Base-by-base conservation (phyloP, 2,329 filamentous ascomycete genomes). In the Sphaceloma murrayae region DNA sequence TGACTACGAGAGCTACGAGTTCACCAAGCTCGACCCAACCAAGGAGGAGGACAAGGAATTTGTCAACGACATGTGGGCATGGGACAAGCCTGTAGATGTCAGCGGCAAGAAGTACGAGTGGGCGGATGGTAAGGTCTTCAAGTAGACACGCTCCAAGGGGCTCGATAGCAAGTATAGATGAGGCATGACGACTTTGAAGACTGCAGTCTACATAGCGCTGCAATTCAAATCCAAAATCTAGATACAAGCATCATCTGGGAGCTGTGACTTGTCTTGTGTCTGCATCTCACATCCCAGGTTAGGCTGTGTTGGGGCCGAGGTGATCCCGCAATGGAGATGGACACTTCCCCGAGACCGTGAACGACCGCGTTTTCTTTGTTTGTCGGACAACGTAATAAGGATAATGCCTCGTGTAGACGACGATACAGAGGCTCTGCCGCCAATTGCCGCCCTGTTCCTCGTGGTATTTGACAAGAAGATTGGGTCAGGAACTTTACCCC, bases 81-180 rank as follows among this genome's bases (percentile, higher is more conserved):
- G 87, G 85, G 91, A 96, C 67, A 83, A 85, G 73, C 80, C 84
- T 54, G 71, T 88, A 60, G 71, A 70, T 53, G 75, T 86, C 60
- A 68, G 82, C 61, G 89, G 83, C 73, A 95, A 96, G 83, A 77
- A 81, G 62, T 93, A 88, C 72, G 70, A 78, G 66, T 85, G 82
- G 73, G 83, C 83, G 62, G 82, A 86, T 61, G 91, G 91, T 66
- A 95, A 96, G 80, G 87, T 96, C 67, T 96, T 95, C 84, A 96
- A 96, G 78, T 96, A 94, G 77, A 73, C 14, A 34, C 10, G 21
- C 6, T 13, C n/a, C 8, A 13, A 19, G 27, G 17, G 36, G 30
- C 29, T 19, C 22, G 24, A 27, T 27, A 27, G 11, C 16, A 7
- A 17, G 5, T 19, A 36, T 36, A 43, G 27, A 32, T 30, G 39